Conservation (phyloP, 345 rosid genomes). For the Triadica sebifera region DNA sequence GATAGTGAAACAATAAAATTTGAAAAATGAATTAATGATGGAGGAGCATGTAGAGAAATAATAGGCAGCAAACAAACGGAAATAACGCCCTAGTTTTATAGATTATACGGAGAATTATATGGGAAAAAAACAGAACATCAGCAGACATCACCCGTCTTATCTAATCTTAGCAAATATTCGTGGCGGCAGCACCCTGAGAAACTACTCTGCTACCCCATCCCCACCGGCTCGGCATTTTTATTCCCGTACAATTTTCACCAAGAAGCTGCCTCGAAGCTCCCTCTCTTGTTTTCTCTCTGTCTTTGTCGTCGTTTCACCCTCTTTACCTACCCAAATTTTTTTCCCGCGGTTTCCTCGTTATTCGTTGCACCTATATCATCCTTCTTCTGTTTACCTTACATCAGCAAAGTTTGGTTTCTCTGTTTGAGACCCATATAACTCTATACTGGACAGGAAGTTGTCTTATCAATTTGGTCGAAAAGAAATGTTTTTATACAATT, state of each 20-base stretch:
- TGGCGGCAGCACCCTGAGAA: too few species aligned
- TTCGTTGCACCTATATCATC: background rate
- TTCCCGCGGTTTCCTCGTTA: background rate
- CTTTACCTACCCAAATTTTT: background rate
- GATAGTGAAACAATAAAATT: too few species aligned
- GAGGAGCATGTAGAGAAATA: too few species aligned
- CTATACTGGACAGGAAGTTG: background rate
- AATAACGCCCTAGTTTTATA: too few species aligned
- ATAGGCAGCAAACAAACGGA: too few species aligned
- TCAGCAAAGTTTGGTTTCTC: background rate
- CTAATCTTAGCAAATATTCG: too few species aligned
- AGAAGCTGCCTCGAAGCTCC: background rate
- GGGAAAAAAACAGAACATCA: background rate
- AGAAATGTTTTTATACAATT: background rate
- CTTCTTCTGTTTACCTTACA: background rate
- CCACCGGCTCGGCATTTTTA: background rate
- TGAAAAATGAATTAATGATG: too few species aligned
- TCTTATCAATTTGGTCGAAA: background rate
- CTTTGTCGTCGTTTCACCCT: background rate
- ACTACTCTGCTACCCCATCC: background rate
- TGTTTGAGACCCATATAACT: background rate
- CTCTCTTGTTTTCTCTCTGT: background rate
- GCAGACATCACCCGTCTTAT: background rate
- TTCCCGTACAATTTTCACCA: background rate
- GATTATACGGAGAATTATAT: too few species aligned